These are phyloP conservation scores for Ogataea glucozyma DNA, from an alignment of 805 yeast species.

Conservation along the genomic window DNA sequence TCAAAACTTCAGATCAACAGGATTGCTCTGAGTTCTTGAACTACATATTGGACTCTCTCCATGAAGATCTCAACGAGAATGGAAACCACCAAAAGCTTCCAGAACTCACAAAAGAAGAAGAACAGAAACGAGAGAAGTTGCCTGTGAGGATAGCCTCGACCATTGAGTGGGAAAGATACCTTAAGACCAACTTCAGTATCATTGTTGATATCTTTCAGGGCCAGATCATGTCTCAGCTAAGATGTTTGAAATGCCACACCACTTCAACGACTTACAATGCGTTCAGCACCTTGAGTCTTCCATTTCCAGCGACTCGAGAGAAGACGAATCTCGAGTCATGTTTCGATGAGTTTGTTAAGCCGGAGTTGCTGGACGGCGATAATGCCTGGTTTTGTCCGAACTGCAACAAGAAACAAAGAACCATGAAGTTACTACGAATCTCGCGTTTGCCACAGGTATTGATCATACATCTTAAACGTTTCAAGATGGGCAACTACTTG, in stretches of 20 bases:
- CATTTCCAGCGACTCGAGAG: conserved; percentile 56
- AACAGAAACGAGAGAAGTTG: conserved; percentile 64
- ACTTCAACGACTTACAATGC: conserved; percentile 88
- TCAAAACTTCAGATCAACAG: conserved; percentile 72
- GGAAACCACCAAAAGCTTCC: conserved; percentile 55
- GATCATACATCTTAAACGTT: conserved; percentile 84
- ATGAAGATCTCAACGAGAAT: conserved; percentile 76
- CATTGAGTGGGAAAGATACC: conserved; percentile 88
- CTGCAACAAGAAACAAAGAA: conserved; percentile 62
- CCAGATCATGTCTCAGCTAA: conserved; percentile 77
- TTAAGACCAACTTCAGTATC: conserved; percentile 74
- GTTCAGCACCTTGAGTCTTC: conserved; percentile 75
- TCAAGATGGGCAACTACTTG: conserved; percentile 54
- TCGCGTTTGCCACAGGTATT: conserved; percentile 77
- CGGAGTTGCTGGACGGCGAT: conserved; percentile 72
- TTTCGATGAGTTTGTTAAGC: conserved; percentile 71
- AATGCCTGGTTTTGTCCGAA: conserved; percentile 84
- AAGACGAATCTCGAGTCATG: conserved; percentile 56
- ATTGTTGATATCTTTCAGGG: conserved; percentile 87
- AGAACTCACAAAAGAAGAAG: conserved; percentile 72
- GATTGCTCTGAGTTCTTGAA: conserved; percentile 84
- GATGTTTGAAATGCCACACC: conserved; percentile 67
- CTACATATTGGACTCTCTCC: conserved; percentile 71
- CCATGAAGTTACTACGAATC: conserved; percentile 69
- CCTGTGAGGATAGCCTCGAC: conserved; percentile 82